Evolutionary conservation across 768 basidiomycete genomes (phyloP), one percentile per base, ranked within the genome.

Genomic region (Lactifluus echinatus): DNA sequence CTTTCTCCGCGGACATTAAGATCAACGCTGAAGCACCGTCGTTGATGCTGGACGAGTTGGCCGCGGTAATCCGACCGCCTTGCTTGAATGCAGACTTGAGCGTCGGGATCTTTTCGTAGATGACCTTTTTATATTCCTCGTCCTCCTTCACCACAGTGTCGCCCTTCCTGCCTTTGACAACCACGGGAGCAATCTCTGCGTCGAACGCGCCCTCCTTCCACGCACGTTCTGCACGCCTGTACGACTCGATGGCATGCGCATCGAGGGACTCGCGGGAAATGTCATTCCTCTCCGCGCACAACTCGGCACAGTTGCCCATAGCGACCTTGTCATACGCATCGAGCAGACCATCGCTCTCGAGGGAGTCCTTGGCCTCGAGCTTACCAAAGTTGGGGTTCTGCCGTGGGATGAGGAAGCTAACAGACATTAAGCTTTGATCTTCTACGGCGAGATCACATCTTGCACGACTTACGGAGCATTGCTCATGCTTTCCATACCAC

Each of bases 401-500:
- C 43, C 91, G 87, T 43, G 89, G 87, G 46, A 90, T 68, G 29
- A 91, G 80, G 81, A 89, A 93, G 31, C 90, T 89, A 46, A 61
- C n/a, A 21, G 39, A 53, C 39, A 47, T 33, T 55, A 34, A 50
- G 53, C 28, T 11, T 48, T 37, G 31, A 31, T 15, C 31, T 21
- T 19, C 17, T 42, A 17, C 15, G 47, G 57, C n/a, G 43, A 40
- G 65, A 10, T 39, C 24, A 42, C 15, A 53, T 7, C 37, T 40
- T 49, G 49, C 19, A 10, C 23, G 4, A 83, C 95, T 67, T 69
- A 97, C 93, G 96, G 96, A 49, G 93, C 93, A 65, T 97, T 89
- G 70, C 90, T 94, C 96, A 99, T 99, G 75, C 90, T 93, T 76
- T 99, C 96, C 92, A 93, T 96, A 59, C 96, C 96, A 64, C 96